Conservation (phyloP, 805 yeast species). For the Wickerhamiella kazuoi region DNA sequence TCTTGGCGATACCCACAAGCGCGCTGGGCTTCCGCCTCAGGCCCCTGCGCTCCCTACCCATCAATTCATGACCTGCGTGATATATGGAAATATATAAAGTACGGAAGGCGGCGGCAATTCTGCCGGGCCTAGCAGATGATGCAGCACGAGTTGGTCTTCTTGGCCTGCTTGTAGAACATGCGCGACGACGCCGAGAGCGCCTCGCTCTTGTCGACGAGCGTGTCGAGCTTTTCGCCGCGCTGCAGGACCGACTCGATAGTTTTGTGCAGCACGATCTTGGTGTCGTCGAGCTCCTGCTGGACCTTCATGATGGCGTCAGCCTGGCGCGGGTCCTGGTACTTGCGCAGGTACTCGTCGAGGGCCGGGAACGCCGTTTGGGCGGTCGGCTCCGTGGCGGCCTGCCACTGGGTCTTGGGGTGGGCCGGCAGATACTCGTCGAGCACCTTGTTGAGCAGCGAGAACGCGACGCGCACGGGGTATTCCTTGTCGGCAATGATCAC, state of each 20-base stretch:
- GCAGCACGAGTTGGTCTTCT: constrained; percentile 85
- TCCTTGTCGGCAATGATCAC: constrained; percentile 87
- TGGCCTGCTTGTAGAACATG: constrained; percentile 94
- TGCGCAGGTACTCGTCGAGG: constrained; percentile 50
- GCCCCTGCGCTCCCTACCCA: too few species aligned
- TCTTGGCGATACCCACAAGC: too few species aligned
- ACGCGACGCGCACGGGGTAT: constrained; percentile 93
- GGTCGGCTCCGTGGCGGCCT: constrained; percentile 23
- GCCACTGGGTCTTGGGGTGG: constrained; percentile 54
- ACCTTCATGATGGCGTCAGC: constrained; percentile 95
- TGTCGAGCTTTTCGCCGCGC: constrained; percentile 90
- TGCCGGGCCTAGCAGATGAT: constrained; percentile 43
- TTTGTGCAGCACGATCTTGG: constrained; percentile 88
- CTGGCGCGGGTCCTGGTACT: constrained; percentile 92
- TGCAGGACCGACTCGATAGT: constrained; percentile 87
- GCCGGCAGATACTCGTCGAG: constrained; percentile 77
- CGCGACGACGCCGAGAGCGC: constrained; percentile 75
- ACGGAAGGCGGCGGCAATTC: too few species aligned
- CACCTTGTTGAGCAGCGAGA: constrained; percentile 75
- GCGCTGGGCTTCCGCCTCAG: too few species aligned
- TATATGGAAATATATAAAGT: too few species aligned
- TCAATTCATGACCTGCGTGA: too few species aligned
- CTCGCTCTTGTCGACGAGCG: constrained; percentile 87
- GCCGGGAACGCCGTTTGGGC: constrained; percentile 35
- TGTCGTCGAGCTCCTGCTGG: constrained; percentile 94